A percentile compares a stretch with the other conserved stretches of the same genome.
phyloP scores from a whole-genome alignment of 129 eudicot genomes.

The Erigeron canadensis region DNA sequence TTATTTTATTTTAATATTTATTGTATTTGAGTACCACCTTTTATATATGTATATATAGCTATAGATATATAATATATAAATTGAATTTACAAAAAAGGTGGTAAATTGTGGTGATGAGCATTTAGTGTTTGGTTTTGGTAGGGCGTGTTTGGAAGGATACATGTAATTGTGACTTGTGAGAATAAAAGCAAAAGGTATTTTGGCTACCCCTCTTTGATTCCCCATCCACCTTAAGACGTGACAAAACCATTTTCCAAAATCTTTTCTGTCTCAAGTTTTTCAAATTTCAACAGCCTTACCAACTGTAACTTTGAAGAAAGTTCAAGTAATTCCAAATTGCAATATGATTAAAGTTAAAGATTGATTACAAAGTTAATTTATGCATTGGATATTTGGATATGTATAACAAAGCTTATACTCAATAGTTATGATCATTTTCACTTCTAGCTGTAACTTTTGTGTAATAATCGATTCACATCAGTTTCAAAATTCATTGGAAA shows the following conservation, averaged over 20 bases:
- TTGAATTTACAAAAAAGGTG: neutral
- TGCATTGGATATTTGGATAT: no score
- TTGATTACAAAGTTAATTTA: no score
- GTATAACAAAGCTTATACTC: no score
- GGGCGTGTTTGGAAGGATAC: slow-evolving; percentile 62
- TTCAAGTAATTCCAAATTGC: neutral
- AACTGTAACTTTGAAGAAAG: slow-evolving; percentile 4
- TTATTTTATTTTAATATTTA: no score
- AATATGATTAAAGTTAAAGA: no score
- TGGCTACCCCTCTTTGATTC: slow-evolving; percentile 61
- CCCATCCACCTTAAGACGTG: slow-evolving; percentile 57
- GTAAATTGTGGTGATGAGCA: slow-evolving; percentile 35
- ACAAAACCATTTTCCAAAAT: slow-evolving; percentile 44
- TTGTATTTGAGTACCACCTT: no score
- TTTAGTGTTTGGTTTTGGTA: slow-evolving; percentile 68
- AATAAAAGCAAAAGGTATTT: slow-evolving; percentile 50
- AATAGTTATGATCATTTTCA: no score
- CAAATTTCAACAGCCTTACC: slow-evolving; percentile 12
- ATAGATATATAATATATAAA: no score
- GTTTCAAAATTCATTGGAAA: no score
- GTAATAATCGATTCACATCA: no score
- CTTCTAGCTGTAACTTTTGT: no score
- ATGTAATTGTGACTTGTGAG: slow-evolving; percentile 25
- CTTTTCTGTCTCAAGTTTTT: slow-evolving; percentile 26
- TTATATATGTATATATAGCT: no score